Evolutionary conservation across 192 early-diverging fungal species (phyloP).

Genomic region (Irineochytrium annulatum): DNA sequence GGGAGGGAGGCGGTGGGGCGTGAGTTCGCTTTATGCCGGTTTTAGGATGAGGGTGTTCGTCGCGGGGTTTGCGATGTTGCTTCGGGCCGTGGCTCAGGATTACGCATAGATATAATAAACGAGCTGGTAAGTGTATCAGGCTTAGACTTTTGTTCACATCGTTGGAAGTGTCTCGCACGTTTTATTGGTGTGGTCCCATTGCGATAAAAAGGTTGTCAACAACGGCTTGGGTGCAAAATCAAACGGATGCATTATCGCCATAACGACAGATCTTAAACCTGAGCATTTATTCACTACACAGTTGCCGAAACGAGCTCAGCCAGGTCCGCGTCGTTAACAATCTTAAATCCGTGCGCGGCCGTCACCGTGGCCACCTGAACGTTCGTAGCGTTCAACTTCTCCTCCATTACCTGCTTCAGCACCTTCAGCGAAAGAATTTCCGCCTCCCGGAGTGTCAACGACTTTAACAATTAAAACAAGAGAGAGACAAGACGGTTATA

Average conservation of each 20-base stretch:
- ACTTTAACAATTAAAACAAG: slow-evolving; percentile 40
- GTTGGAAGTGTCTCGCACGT: no score
- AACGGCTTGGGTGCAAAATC: neutral
- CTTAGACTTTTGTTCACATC: no score
- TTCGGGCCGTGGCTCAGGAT: no score
- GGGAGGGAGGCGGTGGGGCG: no score
- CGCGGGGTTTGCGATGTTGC: no score
- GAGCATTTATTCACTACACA: neutral
- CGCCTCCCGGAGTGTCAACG: slow-evolving; percentile 81
- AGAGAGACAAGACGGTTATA: neutral
- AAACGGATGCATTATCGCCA: no score
- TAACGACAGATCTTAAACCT: neutral
- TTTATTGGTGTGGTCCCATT: neutral
- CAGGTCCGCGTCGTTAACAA: slow-evolving; percentile 77
- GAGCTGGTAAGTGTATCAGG: no score
- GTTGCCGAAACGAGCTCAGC: slow-evolving; percentile 38
- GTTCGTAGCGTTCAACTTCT: slow-evolving; percentile 94
- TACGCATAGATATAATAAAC: no score
- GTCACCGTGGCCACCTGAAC: slow-evolving; percentile 93
- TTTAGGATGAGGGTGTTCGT: no score
- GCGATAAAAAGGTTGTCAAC: neutral
- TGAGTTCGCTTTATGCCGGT: no score
- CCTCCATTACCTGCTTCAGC: slow-evolving; percentile 99
- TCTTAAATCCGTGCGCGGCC: slow-evolving; percentile 67
- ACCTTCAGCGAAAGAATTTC: slow-evolving; percentile 89